phyloP scores from a whole-genome alignment of 2,329 filamentous ascomycete genomes.

The Trematosphaeria pertusa region DNA sequence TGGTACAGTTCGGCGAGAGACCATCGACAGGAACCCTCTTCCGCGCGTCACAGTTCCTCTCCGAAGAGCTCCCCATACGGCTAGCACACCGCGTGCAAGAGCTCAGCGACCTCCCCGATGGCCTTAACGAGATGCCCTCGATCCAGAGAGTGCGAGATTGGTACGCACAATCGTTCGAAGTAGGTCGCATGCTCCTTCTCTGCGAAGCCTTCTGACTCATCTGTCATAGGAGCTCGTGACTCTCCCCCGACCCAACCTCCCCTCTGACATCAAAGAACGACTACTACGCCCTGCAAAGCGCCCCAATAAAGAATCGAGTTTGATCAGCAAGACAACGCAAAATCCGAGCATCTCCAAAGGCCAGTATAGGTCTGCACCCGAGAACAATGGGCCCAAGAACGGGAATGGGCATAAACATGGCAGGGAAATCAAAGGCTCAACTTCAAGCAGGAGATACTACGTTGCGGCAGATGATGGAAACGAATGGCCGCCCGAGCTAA shows the following conservation, averaged over 20 bases:
- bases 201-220: slow-evolving; percentile 36
- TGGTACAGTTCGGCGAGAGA: slow-evolving; percentile 97
- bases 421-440: slow-evolving; percentile 56
- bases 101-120: slow-evolving; percentile 89
- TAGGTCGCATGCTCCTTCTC: slow-evolving; percentile 54
- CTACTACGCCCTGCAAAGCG: slow-evolving; percentile 72
- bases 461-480: slow-evolving; percentile 85
- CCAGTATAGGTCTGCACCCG: slow-evolving; percentile 71
- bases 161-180: slow-evolving; percentile 99
- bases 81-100: slow-evolving; percentile 96
- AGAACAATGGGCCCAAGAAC: slow-evolving; percentile 55
- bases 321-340: slow-evolving; percentile 81
- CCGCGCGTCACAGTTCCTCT: slow-evolving; percentile 96
- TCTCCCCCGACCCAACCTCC: slow-evolving; percentile 78
- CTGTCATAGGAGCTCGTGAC: slow-evolving; percentile 82
- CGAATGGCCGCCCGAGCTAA: slow-evolving; percentile 92
- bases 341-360: slow-evolving; percentile 90
- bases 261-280: slow-evolving; percentile 76
- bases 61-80: slow-evolving; percentile 96
- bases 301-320: slow-evolving; percentile 66
- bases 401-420: slow-evolving; percentile 56
- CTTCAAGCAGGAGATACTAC: slow-evolving; percentile 76
- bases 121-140: slow-evolving; percentile 96
- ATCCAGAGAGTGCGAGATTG: slow-evolving; percentile 95
- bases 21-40: slow-evolving; percentile 92